A percentile compares a stretch with the other conserved stretches of the same genome.
These are phyloP conservation scores for Calonectria leucothoes DNA, from an alignment of 2,329 filamentous ascomycete species.

Conservation along the genomic window DNA sequence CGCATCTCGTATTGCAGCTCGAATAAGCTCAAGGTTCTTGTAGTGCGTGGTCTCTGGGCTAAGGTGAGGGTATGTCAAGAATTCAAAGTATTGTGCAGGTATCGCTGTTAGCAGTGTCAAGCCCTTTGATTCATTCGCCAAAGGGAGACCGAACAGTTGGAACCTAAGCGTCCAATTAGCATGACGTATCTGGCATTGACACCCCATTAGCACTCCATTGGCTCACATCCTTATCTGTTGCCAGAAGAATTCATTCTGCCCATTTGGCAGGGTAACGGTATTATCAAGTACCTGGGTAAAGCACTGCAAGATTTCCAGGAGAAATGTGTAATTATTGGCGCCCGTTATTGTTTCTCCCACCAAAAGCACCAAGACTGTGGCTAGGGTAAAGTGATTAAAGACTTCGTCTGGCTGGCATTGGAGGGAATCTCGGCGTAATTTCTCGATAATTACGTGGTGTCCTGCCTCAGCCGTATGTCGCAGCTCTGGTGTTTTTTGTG, in stretches of 20 bases:
- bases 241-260: constrained; percentile 41
- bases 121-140: constrained; percentile 43
- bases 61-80: constrained; percentile 39
- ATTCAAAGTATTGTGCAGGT: constrained; percentile 41
- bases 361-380: constrained; percentile 51
- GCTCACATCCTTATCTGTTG: constrained; percentile 49
- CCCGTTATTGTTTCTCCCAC: constrained; percentile 56
- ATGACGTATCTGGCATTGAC: fast-evolving
- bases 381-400: constrained; percentile 51
- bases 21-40: constrained; percentile 34
- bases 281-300: constrained; percentile 38
- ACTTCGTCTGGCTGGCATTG: constrained; percentile 42
- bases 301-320: constrained; percentile 50
- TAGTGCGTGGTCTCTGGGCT: constrained; percentile 32
- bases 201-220: too few species aligned
- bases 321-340: constrained; percentile 49
- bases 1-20: constrained; percentile 39
- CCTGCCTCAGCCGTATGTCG: constrained; percentile 47
- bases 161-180: constrained; percentile 35
- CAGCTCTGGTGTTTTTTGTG: constrained; percentile 45
- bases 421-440: constrained; percentile 47
- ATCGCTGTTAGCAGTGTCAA: constrained; percentile 33
- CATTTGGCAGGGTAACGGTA: constrained; percentile 27
- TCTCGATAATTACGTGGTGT: constrained; percentile 49
- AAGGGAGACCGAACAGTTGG: constrained; percentile 43